Base-by-base conservation (phyloP, 228 moss, liverwort and hornwort species). In the Sphagnum fallax region DNA sequence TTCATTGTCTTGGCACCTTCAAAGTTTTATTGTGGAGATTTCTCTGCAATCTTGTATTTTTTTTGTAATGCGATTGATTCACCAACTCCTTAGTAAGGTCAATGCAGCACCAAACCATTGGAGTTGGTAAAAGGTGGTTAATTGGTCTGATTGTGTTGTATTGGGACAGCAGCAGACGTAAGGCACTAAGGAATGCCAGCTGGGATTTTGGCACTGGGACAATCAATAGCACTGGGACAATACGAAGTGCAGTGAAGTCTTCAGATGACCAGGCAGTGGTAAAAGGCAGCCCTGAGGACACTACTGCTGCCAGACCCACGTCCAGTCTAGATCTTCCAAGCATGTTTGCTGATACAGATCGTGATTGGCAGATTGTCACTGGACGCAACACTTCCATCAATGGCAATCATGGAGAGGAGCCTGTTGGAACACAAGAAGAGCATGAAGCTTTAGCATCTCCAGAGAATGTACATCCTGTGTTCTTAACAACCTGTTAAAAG, bases 121-220 rank as follows among this genome's bases (percentile, higher is more conserved):
- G 32, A 32, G 32, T 32, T 32, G 32, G 32, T 32, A 32, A 32
- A 32, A 32, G 32, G 32, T 32, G 32, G 32, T 32, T 32, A 32
- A 3, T 32, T 32, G 32, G 3, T 32, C 32, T 32, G 32, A 32
- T 32, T 2, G 2, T 32, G 32, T 32, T 32, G 32, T 32, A 57
- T 49, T 58, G 70, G 74, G 61, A 60, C 83, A 87, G 81, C 61
- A 76, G 75, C 73, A 88, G 91, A 70, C 89, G 88, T 13, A 88
- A 68, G 69, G 82, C 93, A 72, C 50, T 83, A 6, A 83, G 90
- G 67, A 87, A 97, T 82, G 91, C 93, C 52, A 97, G 91, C 77
- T 97, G 97, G 97, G 97, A 97, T 75, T 97, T 97, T 47, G 93
- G 97, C 61, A 93, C 96, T 65, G 84, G 80, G 52, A 83, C 87